Percentiles rank a stretch among this genome's conserved stretches.
Evolutionary conservation across 768 basidiomycete species (phyloP).

Genomic region (Rubroboletus satanas): DNA sequence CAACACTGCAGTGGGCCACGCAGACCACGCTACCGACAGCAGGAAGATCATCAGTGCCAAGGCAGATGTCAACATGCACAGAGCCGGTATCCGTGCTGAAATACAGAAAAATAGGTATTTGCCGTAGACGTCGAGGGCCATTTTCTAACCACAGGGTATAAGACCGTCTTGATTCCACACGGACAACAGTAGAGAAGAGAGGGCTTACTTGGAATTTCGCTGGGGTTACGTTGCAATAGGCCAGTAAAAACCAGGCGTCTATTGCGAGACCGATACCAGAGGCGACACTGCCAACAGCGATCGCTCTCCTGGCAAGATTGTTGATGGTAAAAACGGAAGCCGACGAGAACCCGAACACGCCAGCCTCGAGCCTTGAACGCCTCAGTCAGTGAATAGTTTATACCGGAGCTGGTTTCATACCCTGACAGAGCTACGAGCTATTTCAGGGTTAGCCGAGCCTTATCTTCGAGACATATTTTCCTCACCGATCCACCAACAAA

Average conservation of each 20-base stretch:
- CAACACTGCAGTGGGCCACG: constrained; percentile 61
- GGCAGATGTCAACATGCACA: constrained; percentile 57
- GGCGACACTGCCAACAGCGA: constrained; percentile 55
- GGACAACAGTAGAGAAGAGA: neutral
- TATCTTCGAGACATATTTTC: neutral
- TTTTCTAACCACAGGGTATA: constrained; percentile 10
- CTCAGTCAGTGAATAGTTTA: neutral
- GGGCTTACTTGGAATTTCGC: constrained; percentile 51
- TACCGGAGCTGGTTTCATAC: constrained; percentile 31
- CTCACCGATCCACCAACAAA: constrained; percentile 59
- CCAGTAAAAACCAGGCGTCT: constrained; percentile 63
- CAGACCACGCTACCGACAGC: constrained; percentile 54
- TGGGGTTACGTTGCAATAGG: constrained; percentile 52
- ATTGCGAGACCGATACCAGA: constrained; percentile 63
- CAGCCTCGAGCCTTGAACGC: constrained; percentile 40
- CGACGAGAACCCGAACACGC: constrained; percentile 60
- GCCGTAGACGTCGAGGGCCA: constrained; percentile 51
- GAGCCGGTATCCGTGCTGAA: constrained; percentile 57
- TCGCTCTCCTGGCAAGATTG: constrained; percentile 43
- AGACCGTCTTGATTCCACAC: neutral
- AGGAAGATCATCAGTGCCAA: constrained; percentile 60
- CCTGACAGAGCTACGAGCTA: constrained; percentile 61
- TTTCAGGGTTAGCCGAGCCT: neutral
- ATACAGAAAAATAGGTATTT: constrained; percentile 69
- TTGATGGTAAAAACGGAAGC: constrained; percentile 50